Evolutionary conservation across 108 stramenopile species (phyloP).

Genomic region (Nitzschia sp.): DNA sequence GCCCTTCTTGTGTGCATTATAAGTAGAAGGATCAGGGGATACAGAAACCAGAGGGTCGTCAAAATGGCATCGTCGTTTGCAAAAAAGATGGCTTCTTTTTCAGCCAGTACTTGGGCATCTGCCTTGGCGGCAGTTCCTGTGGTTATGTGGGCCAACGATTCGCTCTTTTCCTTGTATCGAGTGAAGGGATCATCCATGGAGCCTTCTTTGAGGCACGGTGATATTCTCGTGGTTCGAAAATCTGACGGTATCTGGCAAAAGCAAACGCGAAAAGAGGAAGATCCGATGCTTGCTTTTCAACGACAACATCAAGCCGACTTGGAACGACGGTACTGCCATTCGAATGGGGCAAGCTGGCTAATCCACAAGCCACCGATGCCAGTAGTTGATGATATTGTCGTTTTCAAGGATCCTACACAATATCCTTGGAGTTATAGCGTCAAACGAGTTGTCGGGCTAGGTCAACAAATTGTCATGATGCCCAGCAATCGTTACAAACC

Average conservation of each 20-base stretch:
- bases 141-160: conserved; percentile 50
- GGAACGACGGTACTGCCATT: conserved; percentile 25
- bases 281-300: background rate
- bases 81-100: background rate
- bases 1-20: no score
- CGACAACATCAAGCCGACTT: conserved; percentile 21
- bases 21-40: no score
- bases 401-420: conserved; percentile 40
- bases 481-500: conserved; percentile 13
- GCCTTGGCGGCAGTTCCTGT: conserved; percentile 36
- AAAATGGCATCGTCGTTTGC: background rate
- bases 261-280: conserved; percentile 14
- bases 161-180: conserved; percentile 48
- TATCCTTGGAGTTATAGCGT: conserved; percentile 47
- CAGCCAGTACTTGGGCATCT: background rate
- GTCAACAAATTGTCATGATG: conserved; percentile 57
- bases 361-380: conserved; percentile 38
- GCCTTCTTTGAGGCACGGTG: conserved; percentile 61
- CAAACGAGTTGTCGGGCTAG: conserved; percentile 69
- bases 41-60: no score
- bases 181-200: conserved; percentile 73
- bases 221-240: conserved; percentile 68
- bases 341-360: conserved; percentile 8
- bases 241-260: conserved; percentile 46
- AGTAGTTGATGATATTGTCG: conserved; percentile 42